Evolutionary conservation across 2,329 filamentous ascomycete species (phyloP), one percentile per base, ranked within the genome.

Genomic region (Hymenotorrendiella dingleyae): DNA sequence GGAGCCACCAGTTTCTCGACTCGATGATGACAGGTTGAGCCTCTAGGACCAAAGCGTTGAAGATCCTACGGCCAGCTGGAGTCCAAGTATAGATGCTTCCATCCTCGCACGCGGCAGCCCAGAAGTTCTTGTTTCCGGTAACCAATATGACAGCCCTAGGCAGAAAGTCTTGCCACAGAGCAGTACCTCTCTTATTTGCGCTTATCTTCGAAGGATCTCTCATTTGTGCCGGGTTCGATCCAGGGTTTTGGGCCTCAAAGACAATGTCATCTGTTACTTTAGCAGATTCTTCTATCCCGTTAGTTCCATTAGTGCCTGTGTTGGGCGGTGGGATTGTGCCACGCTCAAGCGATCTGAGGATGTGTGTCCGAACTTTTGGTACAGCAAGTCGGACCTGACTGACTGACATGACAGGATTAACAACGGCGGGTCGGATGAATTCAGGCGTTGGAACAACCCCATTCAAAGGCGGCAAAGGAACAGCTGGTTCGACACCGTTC

Each of bases 21-120:
- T 97, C 93, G 20, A 98, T 73, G 43, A 98, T 93, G 23, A 97
- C 90, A 1, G 93, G 87, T 56, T 97, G 90, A 2, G 91, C 82
- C 66, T 98, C 93, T 12, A 97, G 69, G 5, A 96, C 76, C 51
- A 96, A 74, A 4, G 90, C 82, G 57, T 87, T 95, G 42, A 94
- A 71, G 17, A 95, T 71, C 40, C 94, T 79, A 48, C 94, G 80
- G 10, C 93, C 93, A 11, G 90, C 88, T 2, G 91, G 88, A 1
- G 90, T 91, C 90, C 93, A 98, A 7, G 87, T 77, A 59, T 95
- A 87, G 6, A 98, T 63, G 14, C 82, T 87, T 12, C 89, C 93
- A 59, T 97, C 93, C 62, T 98, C 93, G 57, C 90, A 96, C 8
- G 86, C 90, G 12, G 84, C 91, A 0, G 86, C 84, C 86, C 93